A percentile compares a stretch with the other conserved stretches of the same genome.
Conservation (phyloP, 2,329 filamentous ascomycete species). For the Sarocladium kiliense region DNA sequence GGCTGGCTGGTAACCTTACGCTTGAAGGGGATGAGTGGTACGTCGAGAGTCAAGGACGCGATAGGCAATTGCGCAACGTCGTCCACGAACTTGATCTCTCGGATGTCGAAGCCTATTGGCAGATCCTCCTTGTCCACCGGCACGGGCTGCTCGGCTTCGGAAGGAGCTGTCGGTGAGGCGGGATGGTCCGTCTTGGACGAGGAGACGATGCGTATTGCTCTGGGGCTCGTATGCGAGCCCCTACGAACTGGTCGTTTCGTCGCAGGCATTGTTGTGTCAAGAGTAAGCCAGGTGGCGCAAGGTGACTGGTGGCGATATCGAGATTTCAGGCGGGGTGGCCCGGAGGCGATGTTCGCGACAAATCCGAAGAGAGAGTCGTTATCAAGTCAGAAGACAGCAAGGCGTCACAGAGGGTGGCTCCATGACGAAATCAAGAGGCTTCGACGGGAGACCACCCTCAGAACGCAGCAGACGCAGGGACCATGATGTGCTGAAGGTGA, state of each 20-base stretch:
- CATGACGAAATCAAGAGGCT: slow-evolving; percentile 41
- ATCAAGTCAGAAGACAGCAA: not conserved
- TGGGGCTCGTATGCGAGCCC: not conserved
- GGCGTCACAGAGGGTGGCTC: slow-evolving; percentile 48
- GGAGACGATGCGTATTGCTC: not conserved
- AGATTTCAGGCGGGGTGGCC: slow-evolving; percentile 3
- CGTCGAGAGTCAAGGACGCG: slow-evolving; percentile 37
- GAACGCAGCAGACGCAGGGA: slow-evolving; percentile 38
- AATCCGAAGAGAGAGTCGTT: not conserved
- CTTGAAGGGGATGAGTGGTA: slow-evolving; percentile 24
- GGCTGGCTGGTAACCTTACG: slow-evolving; percentile 18
- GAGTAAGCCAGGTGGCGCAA: not conserved
- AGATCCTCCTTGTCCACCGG: not conserved
- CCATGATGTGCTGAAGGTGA: slow-evolving; percentile 11
- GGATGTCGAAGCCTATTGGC: slow-evolving; percentile 26
- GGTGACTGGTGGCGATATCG: slow-evolving; percentile 5
- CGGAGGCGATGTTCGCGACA: not conserved
- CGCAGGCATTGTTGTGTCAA: not conserved
- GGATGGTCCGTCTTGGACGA: not conserved
- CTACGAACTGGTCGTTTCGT: not conserved
- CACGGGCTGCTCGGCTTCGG: not conserved
- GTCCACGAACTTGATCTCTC: slow-evolving; percentile 29
- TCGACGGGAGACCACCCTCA: slow-evolving; percentile 45
- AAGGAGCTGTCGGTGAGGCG: not conserved
- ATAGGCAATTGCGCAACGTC: slow-evolving; percentile 35